phyloP scores from a whole-genome alignment of 2,329 filamentous ascomycete species.

The Bipolaris bicolor region DNA sequence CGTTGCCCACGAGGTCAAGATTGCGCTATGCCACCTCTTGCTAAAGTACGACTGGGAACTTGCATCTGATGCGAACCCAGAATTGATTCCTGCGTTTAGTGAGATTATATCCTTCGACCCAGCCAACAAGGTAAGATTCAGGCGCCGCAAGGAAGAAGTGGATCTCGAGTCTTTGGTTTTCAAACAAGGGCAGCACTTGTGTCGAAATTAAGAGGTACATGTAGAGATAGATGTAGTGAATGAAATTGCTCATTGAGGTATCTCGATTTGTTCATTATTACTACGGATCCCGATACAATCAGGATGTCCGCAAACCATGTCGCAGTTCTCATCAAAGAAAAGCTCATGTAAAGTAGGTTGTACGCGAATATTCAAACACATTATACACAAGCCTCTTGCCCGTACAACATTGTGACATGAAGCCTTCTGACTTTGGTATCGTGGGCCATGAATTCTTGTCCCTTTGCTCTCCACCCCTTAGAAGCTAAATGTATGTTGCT shows the following conservation, averaged over 20 bases:
- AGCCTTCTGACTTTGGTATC: conserved; percentile 12
- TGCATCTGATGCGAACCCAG: neutral
- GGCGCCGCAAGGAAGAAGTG: conserved; percentile 1
- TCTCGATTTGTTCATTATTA: conserved; percentile 40
- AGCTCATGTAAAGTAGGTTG: conserved; percentile 13
- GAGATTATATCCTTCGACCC: neutral
- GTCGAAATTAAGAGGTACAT: no score
- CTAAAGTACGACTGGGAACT: neutral
- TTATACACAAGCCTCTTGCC: conserved; percentile 32
- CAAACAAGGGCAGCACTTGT: neutral
- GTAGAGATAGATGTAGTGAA: neutral
- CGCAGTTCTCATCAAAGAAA: conserved; percentile 24
- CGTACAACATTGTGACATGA: conserved; percentile 8
- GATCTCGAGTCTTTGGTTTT: neutral
- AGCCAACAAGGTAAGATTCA: neutral
- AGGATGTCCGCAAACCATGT: conserved; percentile 32
- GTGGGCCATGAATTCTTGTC: conserved; percentile 9
- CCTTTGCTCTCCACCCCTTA: neutral
- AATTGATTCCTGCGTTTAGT: neutral
- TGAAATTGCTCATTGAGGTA: conserved; percentile 26
- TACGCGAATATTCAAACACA: conserved; percentile 34
- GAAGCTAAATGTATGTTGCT: neutral
- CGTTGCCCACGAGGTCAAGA: conserved; percentile 27
- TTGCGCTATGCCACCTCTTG: conserved; percentile 13
- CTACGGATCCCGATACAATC: conserved; percentile 35